These are phyloP conservation scores for Rozella allomycis DNA, from an alignment of 371 early-diverging fungal genomes.

Conservation along the genomic window DNA sequence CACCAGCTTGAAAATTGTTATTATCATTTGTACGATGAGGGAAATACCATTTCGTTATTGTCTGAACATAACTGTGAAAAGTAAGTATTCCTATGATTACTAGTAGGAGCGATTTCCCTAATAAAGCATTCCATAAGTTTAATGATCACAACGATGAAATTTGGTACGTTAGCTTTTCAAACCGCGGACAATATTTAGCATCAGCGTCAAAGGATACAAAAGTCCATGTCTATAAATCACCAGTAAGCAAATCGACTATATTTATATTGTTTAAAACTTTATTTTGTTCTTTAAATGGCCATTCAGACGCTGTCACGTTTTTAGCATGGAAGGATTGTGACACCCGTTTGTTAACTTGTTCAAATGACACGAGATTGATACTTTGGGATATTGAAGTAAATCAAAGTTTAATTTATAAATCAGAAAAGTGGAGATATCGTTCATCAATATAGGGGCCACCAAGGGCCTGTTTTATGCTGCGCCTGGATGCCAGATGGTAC, in stretches of 20 bases:
- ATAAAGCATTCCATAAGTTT: slow-evolving; percentile 33
- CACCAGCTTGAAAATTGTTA: slow-evolving; percentile 52
- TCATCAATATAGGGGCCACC: slow-evolving; percentile 30
- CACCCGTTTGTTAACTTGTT: slow-evolving; percentile 43
- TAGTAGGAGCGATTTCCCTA: slow-evolving; percentile 24
- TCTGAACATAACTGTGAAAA: slow-evolving; percentile 53
- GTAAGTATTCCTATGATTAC: slow-evolving; percentile 11
- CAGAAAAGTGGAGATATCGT: slow-evolving; percentile 20
- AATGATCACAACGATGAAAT: slow-evolving; percentile 74
- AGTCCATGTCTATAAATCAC: slow-evolving; percentile 63
- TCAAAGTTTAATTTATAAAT: not conserved
- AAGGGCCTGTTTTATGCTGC: slow-evolving; percentile 50
- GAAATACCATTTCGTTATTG: slow-evolving; percentile 30
- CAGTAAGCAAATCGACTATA: slow-evolving; percentile 14
- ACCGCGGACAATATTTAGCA: slow-evolving; percentile 57
- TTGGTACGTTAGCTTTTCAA: slow-evolving; percentile 79
- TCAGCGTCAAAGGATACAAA: slow-evolving; percentile 71
- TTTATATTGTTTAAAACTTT: slow-evolving; percentile 3
- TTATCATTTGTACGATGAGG: slow-evolving; percentile 48
- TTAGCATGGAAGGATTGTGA: slow-evolving; percentile 81
- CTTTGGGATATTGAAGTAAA: slow-evolving; percentile 60
- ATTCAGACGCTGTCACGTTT: slow-evolving; percentile 39
- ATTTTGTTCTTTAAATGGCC: slow-evolving; percentile 23
- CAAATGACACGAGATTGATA: slow-evolving; percentile 46
- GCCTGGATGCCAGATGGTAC: slow-evolving; percentile 55